These are phyloP conservation scores for Ceratopteris richardii DNA, from an alignment of 75 land plant species.

Conservation along the genomic window DNA sequence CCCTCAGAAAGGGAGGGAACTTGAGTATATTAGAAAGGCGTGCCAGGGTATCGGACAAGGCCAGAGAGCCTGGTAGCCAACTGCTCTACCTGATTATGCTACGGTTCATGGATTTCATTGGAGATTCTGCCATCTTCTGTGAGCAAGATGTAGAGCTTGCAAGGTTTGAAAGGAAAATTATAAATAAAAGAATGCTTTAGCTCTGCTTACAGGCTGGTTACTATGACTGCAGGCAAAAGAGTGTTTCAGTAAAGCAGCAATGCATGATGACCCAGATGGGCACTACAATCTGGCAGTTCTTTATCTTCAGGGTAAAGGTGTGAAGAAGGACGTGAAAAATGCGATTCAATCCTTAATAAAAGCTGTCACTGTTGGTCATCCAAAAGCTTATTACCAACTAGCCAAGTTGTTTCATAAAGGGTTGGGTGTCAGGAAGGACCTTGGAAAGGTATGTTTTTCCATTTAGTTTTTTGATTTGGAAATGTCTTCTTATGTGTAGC, in stretches of 20 bases:
- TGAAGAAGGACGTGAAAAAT: conserved; percentile 53
- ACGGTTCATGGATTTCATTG: too few relatives aligned
- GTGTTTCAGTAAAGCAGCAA: conserved; percentile 82
- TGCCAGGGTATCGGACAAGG: too few relatives aligned
- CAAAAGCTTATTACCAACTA: conserved; percentile 91
- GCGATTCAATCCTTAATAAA: conserved; percentile 55
- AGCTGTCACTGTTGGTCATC: conserved; percentile 84
- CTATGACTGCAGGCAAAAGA: conserved; percentile 94
- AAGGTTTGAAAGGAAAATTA: background rate
- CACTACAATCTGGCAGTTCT: conserved; percentile 83
- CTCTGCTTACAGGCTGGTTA: background rate
- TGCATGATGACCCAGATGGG: conserved; percentile 72
- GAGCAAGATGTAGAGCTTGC: background rate
- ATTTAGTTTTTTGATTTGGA: conserved; percentile 6
- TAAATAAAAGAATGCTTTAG: background rate
- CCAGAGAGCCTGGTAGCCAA: too few relatives aligned
- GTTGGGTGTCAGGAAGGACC: conserved; percentile 77
- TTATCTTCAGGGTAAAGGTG: conserved; percentile 84
- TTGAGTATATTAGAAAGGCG: too few relatives aligned
- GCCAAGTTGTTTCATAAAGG: conserved; percentile 95
- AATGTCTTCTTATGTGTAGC: background rate
- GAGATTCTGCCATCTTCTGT: too few relatives aligned
- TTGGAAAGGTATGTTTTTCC: conserved; percentile 47
- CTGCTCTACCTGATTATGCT: too few relatives aligned
- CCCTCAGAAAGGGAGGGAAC: too few relatives aligned